phyloP scores from a whole-genome alignment of 768 basidiomycete species.

The Podaxis sp. region DNA sequence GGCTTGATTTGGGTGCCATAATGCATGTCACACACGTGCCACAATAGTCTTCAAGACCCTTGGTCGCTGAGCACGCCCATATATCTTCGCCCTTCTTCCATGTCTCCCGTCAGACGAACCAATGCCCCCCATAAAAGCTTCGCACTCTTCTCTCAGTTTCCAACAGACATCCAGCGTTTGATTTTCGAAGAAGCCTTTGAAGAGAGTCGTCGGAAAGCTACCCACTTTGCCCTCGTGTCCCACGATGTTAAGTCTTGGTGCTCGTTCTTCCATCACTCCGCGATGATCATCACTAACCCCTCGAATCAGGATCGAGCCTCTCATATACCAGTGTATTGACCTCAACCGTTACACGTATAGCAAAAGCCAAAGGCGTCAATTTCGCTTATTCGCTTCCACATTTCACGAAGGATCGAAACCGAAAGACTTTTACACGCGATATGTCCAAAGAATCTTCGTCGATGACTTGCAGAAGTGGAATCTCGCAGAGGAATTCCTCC shows the following conservation, averaged over 20 bases:
- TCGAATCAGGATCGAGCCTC: conserved; percentile 9
- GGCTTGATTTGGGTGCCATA: background rate
- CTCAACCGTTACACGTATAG: background rate
- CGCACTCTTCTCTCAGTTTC: background rate
- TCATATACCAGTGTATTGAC: conserved; percentile 6
- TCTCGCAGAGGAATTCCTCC: background rate
- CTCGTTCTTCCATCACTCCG: background rate
- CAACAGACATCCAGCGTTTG: background rate
- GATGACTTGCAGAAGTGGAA: background rate
- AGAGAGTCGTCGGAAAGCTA: background rate
- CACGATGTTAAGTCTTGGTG: conserved; percentile 7
- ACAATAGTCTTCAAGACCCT: background rate
- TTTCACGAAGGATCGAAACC: background rate
- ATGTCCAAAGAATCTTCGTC: background rate
- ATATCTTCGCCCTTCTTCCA: background rate
- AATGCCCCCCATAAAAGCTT: background rate
- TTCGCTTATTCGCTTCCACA: background rate
- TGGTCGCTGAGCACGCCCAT: background rate
- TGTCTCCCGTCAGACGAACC: background rate
- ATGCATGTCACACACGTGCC: background rate
- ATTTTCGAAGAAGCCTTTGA: conserved; percentile 10
- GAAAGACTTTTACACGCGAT: conserved; percentile 1
- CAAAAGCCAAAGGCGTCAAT: background rate
- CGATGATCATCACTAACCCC: background rate
- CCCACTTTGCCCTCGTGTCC: conserved; percentile 3